Conservation (phyloP, 2,329 filamentous ascomycete genomes). For the Aspergillus fumigatiaffinis region DNA sequence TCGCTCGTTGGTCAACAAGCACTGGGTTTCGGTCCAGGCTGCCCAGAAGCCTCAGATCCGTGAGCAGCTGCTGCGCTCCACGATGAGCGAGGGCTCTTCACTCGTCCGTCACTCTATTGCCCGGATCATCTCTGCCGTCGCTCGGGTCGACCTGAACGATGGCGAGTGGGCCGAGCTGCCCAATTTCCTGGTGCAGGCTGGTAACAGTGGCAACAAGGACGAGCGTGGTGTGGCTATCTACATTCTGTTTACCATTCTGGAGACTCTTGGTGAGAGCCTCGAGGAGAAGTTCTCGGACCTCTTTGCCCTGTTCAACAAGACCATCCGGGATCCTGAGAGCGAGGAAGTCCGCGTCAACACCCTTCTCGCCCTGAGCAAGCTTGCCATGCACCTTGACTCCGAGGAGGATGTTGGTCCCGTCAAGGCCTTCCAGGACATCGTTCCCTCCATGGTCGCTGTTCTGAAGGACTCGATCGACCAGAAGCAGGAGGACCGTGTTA, state of each 20-base stretch:
- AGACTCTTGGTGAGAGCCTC: constrained; percentile 81
- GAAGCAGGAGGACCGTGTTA: constrained; percentile 79
- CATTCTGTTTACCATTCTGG: constrained; percentile 86
- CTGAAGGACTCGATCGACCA: constrained; percentile 78
- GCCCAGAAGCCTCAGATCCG: constrained; percentile 77
- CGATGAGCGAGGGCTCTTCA: constrained; percentile 71
- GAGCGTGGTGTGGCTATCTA: constrained; percentile 90
- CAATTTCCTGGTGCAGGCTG: constrained; percentile 72
- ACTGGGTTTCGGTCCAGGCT: constrained; percentile 72
- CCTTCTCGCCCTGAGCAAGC: constrained; percentile 80
- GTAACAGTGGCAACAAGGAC: constrained; percentile 67
- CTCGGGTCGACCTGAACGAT: constrained; percentile 79
- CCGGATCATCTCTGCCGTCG: constrained; percentile 82
- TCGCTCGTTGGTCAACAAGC: constrained; percentile 74
- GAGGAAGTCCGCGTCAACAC: constrained; percentile 93
- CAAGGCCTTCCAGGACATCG: constrained; percentile 69
- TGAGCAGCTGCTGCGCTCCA: constrained; percentile 76
- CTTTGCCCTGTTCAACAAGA: constrained; percentile 77
- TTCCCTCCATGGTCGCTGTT: constrained; percentile 85
- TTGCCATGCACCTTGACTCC: constrained; percentile 81
- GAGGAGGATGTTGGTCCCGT: constrained; percentile 77
- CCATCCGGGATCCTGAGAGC: constrained; percentile 86
- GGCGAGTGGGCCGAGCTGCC: constrained; percentile 82
- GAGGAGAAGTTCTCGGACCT: constrained; percentile 74
- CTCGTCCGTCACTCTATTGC: constrained; percentile 82